Percentiles rank a stretch among this genome's conserved stretches.
These are phyloP conservation scores for Aspergillus transmontanensis DNA, from an alignment of 2,329 filamentous ascomycete genomes.

Conservation along the genomic window DNA sequence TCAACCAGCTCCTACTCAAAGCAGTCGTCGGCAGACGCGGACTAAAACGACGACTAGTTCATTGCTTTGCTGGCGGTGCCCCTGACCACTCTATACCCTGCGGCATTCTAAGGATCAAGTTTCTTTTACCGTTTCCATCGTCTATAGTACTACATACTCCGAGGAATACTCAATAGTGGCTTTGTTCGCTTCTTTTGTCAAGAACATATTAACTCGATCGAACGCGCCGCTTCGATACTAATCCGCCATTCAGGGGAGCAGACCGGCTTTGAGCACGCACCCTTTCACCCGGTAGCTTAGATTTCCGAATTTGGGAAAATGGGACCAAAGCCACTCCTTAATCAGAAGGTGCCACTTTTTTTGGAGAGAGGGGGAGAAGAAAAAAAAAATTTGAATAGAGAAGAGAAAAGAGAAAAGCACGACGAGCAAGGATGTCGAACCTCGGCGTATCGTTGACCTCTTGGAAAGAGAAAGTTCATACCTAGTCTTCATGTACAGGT, in stretches of 20 bases:
- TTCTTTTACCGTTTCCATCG: conserved; percentile 5
- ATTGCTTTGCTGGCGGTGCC: conserved; percentile 8
- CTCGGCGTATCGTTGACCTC: not conserved
- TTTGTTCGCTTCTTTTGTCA: not conserved
- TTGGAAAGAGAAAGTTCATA: too few species aligned
- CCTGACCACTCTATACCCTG: conserved; percentile 9
- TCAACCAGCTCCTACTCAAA: not conserved
- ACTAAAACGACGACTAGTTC: not conserved
- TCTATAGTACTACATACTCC: not conserved
- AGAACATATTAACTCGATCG: not conserved
- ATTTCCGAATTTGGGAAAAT: not conserved
- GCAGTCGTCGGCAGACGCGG: not conserved
- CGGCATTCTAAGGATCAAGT: not conserved
- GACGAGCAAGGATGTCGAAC: not conserved
- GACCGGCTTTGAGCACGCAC: not conserved
- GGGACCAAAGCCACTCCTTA: not conserved
- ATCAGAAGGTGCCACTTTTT: not conserved
- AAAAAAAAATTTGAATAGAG: not conserved
- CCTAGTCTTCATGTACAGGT: not conserved
- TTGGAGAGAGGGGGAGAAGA: not conserved
- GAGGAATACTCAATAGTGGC: conserved; percentile 6
- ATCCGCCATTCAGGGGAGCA: not conserved
- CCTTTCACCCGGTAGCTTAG: not conserved
- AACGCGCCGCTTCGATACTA: not conserved
- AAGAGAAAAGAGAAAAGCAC: not conserved